Conservation (phyloP, 345 rosid species). For the Lenwebbia sp. region DNA sequence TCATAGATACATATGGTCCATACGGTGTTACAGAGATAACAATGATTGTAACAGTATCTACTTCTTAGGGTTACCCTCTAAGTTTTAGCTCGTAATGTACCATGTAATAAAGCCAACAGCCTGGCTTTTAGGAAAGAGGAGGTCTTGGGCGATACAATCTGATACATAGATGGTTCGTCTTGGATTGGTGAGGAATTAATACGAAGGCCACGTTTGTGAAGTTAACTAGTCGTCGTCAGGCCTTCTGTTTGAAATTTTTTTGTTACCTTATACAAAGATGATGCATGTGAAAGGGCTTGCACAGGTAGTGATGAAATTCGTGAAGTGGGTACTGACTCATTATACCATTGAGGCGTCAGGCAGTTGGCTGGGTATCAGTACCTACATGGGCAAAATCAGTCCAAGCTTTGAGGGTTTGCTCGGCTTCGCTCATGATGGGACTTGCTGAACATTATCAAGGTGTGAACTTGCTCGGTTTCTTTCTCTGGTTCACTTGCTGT, state of each 20-base stretch:
- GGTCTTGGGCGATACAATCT: not conserved
- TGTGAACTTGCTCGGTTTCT: not conserved
- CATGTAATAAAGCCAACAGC: not conserved
- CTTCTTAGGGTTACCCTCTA: not conserved
- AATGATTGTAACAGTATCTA: not conserved
- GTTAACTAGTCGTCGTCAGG: not conserved
- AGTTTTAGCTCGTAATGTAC: not conserved
- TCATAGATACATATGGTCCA: not conserved
- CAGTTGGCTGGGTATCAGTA: not conserved
- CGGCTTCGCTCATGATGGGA: not conserved
- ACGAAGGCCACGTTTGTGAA: not conserved
- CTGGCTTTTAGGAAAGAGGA: not conserved
- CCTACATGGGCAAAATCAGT: not conserved
- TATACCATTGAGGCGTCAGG: not conserved
- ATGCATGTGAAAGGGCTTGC: not conserved
- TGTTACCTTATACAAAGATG: not conserved
- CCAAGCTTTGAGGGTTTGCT: not conserved
- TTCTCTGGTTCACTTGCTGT: not conserved
- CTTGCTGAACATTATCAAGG: not conserved
- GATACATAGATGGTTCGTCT: not conserved
- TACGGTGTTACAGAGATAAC: not conserved
- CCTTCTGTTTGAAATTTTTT: not conserved
- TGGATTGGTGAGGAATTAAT: not conserved
- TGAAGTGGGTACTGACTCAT: not conserved
- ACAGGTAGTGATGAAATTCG: not conserved